Base-by-base conservation (phyloP, 495 filamentous ascomycete genomes). In the Mycothermus thermophilus region DNA sequence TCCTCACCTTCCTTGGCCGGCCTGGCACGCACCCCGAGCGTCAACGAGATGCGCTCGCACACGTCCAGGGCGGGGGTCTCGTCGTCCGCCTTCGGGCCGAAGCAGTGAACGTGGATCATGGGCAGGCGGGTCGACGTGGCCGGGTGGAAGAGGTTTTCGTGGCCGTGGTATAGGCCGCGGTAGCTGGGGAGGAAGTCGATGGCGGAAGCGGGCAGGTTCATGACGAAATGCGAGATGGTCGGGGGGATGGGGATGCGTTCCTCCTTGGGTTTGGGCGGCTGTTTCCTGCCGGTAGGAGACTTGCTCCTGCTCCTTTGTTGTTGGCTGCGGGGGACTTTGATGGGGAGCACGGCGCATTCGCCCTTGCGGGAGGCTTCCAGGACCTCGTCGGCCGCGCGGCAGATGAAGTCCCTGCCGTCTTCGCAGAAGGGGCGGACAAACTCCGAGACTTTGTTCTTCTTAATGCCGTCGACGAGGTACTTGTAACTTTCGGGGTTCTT, bases 131-230 rank as follows among this genome's bases (percentile, higher is more conserved):
- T 60, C 5, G 42, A 39, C 4, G 71, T 75, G 27, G 74, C 52
- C 0, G 79, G 74, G 12, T 57, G 53, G 44, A 92, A 87, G 1
- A 83, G 63, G 3, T 58, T 32, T 46, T 82, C 78, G 17, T 72
- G 64, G 13, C 72, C 75, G 5, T 59, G 56, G 49, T 96, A 96
- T 10, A 93, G 53, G 7, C 92, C 88, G 11, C 74, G 69, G 68
- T 87, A 95, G 21, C 76, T 68, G n/a, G 76, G 72, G 5, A 97
- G 64, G 58, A 97, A 97, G 37, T 74, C 71, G 40, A 86, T 74
- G 1, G 90, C 90, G 2, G 70, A 75, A 4, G 86, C 92, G 7
- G 90, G 90, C 3, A 97, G 82, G 57, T 97, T 97, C 79, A 97
- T 92, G 34, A 96, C 78, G 52, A 84, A 96, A 63, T 97, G 90